Conservation (phyloP, 2,329 filamentous ascomycete species). For the Sarocladium brachiariae region DNA sequence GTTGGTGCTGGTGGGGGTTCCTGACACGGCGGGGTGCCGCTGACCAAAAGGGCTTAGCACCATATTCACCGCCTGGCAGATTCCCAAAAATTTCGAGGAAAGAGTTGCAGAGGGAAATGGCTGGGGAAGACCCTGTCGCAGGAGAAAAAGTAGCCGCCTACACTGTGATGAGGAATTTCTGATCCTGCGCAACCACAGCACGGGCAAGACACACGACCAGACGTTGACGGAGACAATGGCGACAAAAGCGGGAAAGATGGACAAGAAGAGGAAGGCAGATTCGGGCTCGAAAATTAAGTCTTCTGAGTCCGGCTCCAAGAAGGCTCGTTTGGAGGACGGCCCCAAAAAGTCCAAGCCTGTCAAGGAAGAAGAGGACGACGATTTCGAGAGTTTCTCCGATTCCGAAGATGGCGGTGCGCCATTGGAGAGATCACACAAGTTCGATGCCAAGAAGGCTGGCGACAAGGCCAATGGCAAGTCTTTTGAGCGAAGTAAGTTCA, state of each 20-base stretch:
- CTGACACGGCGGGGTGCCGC: slow-evolving; percentile 21
- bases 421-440: slow-evolving; percentile 16
- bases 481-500: slow-evolving; percentile 36
- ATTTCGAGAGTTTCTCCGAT: slow-evolving; percentile 40
- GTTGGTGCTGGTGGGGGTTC: slow-evolving; percentile 19
- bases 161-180: too few relatives aligned
- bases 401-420: slow-evolving; percentile 45
- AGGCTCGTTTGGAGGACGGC: slow-evolving; percentile 37
- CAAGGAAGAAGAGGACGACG: slow-evolving; percentile 33
- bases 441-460: slow-evolving; percentile 30
- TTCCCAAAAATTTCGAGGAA: slow-evolving; percentile 15
- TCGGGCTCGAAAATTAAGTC: slow-evolving; percentile 35
- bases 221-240: slow-evolving; percentile 38
- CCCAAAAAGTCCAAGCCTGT: slow-evolving; percentile 23
- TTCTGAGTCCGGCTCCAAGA: slow-evolving; percentile 38
- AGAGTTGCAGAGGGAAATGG: background rate
- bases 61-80: slow-evolving; percentile 29
- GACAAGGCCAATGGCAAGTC: slow-evolving; percentile 25
- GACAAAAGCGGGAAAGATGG: slow-evolving; percentile 37
- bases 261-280: slow-evolving; percentile 52
- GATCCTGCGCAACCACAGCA: background rate
- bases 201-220: background rate
- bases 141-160: background rate
- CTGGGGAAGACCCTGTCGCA: slow-evolving; percentile 4
- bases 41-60: slow-evolving; percentile 17